These are phyloP conservation scores for Eimeria praecox DNA, from an alignment of 169 alveolate species.

Conservation along the genomic window DNA sequence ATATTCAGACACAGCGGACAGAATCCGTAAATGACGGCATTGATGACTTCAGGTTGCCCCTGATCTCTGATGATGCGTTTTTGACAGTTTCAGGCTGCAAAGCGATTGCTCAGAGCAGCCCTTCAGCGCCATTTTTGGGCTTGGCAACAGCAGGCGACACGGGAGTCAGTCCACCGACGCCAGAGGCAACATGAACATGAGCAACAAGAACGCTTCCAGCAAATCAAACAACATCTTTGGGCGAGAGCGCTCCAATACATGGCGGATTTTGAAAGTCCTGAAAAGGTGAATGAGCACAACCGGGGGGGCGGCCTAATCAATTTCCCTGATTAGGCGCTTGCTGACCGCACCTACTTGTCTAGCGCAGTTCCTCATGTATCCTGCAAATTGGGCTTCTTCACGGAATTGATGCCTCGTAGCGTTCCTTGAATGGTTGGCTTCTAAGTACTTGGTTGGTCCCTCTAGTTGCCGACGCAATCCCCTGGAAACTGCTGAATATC, in stretches of 20 bases:
- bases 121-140: neutral
- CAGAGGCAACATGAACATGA: neutral
- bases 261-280: conserved; percentile 3
- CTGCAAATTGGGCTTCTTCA: neutral
- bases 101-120: neutral
- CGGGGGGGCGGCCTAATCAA: neutral
- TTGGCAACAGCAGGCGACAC: neutral
- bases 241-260: conserved; percentile 27
- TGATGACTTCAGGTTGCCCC: neutral
- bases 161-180: no score
- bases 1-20: neutral
- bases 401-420: neutral
- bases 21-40: no score
- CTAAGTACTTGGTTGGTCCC: neutral
- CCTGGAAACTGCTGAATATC: no score
- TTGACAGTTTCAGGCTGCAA: neutral
- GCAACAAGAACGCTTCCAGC: neutral
- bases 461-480: neutral
- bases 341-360: no score
- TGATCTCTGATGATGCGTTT: neutral
- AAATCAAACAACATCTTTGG: conserved; percentile 13
- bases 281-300: neutral
- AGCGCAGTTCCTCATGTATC: neutral
- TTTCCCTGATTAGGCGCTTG: neutral
- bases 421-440: neutral